These are phyloP conservation scores for Collybia nuda DNA, from an alignment of 768 basidiomycete genomes.

Conservation along the genomic window DNA sequence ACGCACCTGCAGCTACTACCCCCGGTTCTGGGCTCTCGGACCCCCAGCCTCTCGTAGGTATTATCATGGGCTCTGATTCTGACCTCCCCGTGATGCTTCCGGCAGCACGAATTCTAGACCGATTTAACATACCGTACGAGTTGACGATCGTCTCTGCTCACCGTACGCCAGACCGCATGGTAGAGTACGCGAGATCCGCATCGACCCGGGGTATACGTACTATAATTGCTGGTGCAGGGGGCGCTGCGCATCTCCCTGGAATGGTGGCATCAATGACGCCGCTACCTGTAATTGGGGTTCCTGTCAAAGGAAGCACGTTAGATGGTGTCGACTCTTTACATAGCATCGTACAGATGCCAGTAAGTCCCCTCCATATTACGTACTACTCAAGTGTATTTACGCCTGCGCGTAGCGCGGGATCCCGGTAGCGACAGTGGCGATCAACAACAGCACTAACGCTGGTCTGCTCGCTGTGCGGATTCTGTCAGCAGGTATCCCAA, in stretches of 20 bases:
- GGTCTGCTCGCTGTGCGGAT: constrained; percentile 90
- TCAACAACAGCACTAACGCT: constrained; percentile 94
- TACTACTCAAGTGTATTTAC: background rate
- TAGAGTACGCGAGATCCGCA: constrained; percentile 79
- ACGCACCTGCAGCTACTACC: constrained; percentile 45
- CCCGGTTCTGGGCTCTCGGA: constrained; percentile 58
- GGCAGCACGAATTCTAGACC: constrained; percentile 79
- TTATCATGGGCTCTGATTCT: constrained; percentile 99
- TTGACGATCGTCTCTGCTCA: constrained; percentile 96
- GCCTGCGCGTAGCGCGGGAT: constrained; percentile 72
- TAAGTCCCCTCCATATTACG: constrained; percentile 36
- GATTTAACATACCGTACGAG: constrained; percentile 87
- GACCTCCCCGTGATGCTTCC: constrained; percentile 94
- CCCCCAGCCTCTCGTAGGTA: constrained; percentile 75
- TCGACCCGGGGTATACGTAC: constrained; percentile 62
- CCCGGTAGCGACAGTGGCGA: constrained; percentile 96
- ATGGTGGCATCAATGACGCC: constrained; percentile 97
- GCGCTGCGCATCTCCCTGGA: constrained; percentile 95
- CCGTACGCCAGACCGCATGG: constrained; percentile 85
- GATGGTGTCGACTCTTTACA: constrained; percentile 97
- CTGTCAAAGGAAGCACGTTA: constrained; percentile 90
- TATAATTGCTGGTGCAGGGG: constrained; percentile 96
- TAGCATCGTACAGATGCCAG: constrained; percentile 99
- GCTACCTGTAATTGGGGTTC: constrained; percentile 93
- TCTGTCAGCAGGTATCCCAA: constrained; percentile 73